phyloP scores from a whole-genome alignment of 768 basidiomycete species.

The Roridomyces roridus region DNA sequence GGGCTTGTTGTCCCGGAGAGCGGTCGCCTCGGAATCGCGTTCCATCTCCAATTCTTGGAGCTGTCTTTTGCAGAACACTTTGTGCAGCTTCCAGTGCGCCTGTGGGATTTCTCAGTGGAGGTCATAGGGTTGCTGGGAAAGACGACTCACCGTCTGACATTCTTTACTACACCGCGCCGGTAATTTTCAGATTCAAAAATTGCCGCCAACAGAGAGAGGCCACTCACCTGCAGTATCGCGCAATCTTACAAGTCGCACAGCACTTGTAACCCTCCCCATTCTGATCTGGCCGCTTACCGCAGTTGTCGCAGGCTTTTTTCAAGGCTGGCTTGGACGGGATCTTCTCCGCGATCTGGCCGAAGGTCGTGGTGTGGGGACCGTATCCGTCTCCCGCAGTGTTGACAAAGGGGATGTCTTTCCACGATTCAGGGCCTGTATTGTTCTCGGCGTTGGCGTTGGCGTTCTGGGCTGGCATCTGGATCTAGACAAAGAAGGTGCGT shows the following conservation, averaged over 20 bases:
- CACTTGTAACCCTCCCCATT: background rate
- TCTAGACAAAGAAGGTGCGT: background rate
- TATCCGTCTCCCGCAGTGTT: slow-evolving; percentile 18
- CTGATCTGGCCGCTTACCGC: slow-evolving; percentile 12
- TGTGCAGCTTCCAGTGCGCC: slow-evolving; percentile 23
- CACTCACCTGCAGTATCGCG: slow-evolving; percentile 19
- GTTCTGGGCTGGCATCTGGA: background rate
- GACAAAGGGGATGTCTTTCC: slow-evolving; percentile 5
- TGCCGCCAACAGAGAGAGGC: no score
- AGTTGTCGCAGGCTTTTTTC: slow-evolving; percentile 14
- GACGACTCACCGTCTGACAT: slow-evolving; percentile 11
- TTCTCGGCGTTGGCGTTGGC: no score
- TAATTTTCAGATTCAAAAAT: no score
- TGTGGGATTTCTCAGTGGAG: background rate
- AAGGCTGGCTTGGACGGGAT: slow-evolving; percentile 16
- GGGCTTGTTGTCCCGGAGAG: background rate
- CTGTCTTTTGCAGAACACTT: background rate
- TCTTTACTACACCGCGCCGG: slow-evolving; percentile 10
- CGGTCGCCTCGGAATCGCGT: background rate
- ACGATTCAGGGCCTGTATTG: background rate
- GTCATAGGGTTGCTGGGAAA: background rate
- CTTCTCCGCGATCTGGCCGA: slow-evolving; percentile 13
- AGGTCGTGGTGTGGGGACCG: slow-evolving; percentile 9
- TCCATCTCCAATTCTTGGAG: background rate
- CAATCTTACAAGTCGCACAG: slow-evolving; percentile 10